These are phyloP conservation scores for Neocallimastix lanati DNA, from an alignment of 192 early-diverging fungal genomes.

Conservation along the genomic window DNA sequence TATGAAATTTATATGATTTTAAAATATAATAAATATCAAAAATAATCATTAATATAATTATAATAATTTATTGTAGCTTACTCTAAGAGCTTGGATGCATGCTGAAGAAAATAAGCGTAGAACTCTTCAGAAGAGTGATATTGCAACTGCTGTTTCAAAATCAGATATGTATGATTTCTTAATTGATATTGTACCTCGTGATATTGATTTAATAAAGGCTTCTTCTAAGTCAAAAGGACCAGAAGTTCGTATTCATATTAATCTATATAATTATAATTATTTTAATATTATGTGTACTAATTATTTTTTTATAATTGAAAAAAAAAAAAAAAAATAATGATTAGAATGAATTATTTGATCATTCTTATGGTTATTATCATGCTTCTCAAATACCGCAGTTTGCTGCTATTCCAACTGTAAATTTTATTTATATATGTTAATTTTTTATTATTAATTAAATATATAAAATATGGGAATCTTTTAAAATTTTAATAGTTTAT, in stretches of 20 bases:
- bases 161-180: conserved; percentile 94
- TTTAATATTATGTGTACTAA: no score
- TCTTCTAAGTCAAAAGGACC: neutral
- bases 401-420: neutral
- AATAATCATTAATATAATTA: no score
- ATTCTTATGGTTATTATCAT: neutral
- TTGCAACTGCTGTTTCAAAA: conserved; percentile 69
- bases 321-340: neutral
- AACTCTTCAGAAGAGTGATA: conserved; percentile 70
- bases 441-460: no score
- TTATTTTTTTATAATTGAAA: no score
- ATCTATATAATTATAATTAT: no score
- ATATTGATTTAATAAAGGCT: conserved; percentile 34
- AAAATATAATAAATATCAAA: no score
- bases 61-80: no score
- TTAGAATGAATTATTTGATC: neutral
- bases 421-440: neutral
- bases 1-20: no score
- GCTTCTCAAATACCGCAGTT: neutral
- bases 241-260: neutral
- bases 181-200: conserved; percentile 90
- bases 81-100: conserved; percentile 54
- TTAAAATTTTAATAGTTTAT: no score
- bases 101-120: conserved; percentile 94
- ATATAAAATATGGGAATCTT: no score